Evolutionary conservation across 2,329 filamentous ascomycete species (phyloP).

Genomic region (Lecanicillium sp.): DNA sequence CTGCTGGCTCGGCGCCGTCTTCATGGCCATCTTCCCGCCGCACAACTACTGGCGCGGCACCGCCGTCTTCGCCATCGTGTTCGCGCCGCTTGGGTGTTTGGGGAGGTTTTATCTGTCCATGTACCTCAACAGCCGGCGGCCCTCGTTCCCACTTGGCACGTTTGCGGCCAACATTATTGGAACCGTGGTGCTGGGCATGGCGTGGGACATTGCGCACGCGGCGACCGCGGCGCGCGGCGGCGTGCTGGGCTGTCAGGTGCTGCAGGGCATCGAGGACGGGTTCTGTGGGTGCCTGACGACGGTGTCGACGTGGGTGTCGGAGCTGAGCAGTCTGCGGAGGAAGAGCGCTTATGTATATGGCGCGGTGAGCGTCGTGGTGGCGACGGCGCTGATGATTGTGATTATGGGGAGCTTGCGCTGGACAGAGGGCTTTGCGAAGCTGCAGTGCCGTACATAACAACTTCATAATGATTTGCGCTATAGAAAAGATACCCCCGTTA

Average conservation of each 20-base stretch:
- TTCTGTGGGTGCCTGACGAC: conserved; percentile 64
- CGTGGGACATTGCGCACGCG: conserved; percentile 71
- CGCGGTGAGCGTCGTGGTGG: conserved; percentile 50
- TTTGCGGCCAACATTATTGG: conserved; percentile 77
- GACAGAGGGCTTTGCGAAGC: conserved; percentile 50
- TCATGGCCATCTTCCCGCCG: conserved; percentile 68
- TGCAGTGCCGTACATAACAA: conserved; percentile 31
- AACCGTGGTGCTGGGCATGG: conserved; percentile 66
- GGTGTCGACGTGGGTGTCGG: conserved; percentile 60
- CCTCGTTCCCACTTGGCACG: conserved; percentile 76
- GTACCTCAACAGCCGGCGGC: conserved; percentile 59
- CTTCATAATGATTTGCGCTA: too few relatives aligned
- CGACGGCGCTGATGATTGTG: conserved; percentile 54
- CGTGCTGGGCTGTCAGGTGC: conserved; percentile 58
- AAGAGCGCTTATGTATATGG: conserved; percentile 64
- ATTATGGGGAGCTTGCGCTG: conserved; percentile 73
- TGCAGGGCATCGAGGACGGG: conserved; percentile 61
- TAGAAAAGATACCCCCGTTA: too few relatives aligned
- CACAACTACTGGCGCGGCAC: conserved; percentile 69
- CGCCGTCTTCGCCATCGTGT: conserved; percentile 70
- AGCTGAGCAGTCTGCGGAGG: conserved; percentile 48
- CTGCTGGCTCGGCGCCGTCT: conserved; percentile 70
- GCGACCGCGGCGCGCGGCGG: conserved; percentile 34
- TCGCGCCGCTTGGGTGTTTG: conserved; percentile 76
- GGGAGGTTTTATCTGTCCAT: conserved; percentile 67